Evolutionary conservation across 208 protist species (phyloP).

Genomic region (Wallacemonas sp.): DNA sequence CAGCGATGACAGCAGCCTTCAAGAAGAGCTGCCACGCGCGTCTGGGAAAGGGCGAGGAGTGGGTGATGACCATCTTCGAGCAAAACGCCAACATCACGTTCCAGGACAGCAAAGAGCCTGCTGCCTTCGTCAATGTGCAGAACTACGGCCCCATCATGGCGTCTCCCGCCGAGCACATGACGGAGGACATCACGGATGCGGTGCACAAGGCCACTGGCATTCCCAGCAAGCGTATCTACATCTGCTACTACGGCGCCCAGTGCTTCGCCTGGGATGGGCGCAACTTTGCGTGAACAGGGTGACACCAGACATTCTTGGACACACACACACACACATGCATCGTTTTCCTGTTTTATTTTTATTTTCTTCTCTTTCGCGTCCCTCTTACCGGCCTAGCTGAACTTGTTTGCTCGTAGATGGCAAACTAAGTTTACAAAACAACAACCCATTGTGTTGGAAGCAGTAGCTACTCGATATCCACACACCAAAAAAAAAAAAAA

Average conservation of each 20-base stretch:
- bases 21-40: conserved; percentile 13
- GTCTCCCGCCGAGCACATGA: conserved; percentile 14
- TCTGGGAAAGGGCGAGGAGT: conserved; percentile 26
- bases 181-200: conserved; percentile 22
- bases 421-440: no score
- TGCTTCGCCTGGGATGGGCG: conserved; percentile 29
- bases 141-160: conserved; percentile 15
- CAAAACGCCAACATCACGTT: conserved; percentile 23
- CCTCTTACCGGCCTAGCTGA: not conserved
- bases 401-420: not conserved
- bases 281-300: conserved; percentile 20
- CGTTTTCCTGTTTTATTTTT: not conserved
- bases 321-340: conserved; percentile 11
- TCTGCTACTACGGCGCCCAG: conserved; percentile 26
- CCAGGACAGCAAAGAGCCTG: conserved; percentile 20
- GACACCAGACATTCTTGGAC: not conserved
- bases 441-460: no score
- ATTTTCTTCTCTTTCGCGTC: not conserved
- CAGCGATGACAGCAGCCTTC: conserved; percentile 20
- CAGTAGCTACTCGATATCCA: no score
- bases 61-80: conserved; percentile 38
- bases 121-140: conserved; percentile 26
- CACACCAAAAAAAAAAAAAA: no score
- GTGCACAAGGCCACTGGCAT: conserved; percentile 26
- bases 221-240: conserved; percentile 22